phyloP scores from a whole-genome alignment of 164 flowering plant genomes.

The Houttuynia cordata region DNA sequence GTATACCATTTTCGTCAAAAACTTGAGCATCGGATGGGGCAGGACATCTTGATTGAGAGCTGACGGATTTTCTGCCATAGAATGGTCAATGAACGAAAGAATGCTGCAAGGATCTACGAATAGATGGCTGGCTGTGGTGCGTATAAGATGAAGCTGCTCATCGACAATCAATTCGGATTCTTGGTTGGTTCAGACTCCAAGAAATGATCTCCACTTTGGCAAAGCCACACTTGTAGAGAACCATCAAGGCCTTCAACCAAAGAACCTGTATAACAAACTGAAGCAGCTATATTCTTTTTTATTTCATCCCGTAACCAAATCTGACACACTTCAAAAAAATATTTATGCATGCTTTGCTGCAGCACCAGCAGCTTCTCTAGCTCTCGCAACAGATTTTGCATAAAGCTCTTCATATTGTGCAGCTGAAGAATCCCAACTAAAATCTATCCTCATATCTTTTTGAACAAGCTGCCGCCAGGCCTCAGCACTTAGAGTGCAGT shows the following conservation, averaged over 20 bases:
- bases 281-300: background rate
- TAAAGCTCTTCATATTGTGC: conserved; percentile 73
- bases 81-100: too few relatives aligned
- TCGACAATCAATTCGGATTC: background rate
- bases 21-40: too few relatives aligned
- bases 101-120: too few relatives aligned
- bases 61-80: too few relatives aligned
- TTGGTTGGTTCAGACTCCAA: background rate
- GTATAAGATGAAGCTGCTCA: background rate
- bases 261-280: background rate
- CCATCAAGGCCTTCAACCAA: background rate
- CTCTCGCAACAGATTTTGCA: conserved; percentile 61
- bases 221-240: background rate
- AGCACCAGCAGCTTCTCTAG: conserved; percentile 6
- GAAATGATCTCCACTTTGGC: background rate
- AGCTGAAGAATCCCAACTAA: conserved; percentile 88
- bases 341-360: too few relatives aligned
- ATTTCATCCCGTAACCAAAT: background rate
- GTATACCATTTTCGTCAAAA: too few relatives aligned
- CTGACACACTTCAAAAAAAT: background rate
- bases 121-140: too few relatives aligned
- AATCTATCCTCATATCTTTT: conserved; percentile 73
- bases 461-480: conserved; percentile 70
- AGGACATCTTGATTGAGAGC: too few relatives aligned
- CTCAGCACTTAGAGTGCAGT: conserved; percentile 32